Percentiles rank a stretch among this genome's conserved stretches.
Conservation (phyloP, 1,284 basidiomycete species). For the Malassezia psittaci region DNA sequence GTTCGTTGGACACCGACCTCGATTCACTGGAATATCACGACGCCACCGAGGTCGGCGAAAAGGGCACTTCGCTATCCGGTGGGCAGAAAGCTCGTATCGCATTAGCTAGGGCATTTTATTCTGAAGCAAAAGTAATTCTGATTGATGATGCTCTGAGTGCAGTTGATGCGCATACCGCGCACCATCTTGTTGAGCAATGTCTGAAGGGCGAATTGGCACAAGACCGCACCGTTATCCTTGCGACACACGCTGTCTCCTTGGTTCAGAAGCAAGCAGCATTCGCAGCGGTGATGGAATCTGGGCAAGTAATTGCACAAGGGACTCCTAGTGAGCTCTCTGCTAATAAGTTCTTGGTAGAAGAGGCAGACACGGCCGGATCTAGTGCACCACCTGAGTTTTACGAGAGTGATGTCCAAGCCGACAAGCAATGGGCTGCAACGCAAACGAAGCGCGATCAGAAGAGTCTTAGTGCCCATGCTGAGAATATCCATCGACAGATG, state of each 20-base stretch:
- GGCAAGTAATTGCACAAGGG: constrained; percentile 62
- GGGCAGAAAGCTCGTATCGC: constrained; percentile 29
- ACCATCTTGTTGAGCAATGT: constrained; percentile 61
- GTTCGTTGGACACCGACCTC: constrained; percentile 19
- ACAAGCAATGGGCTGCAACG: constrained; percentile 11
- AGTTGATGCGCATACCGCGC: constrained; percentile 48
- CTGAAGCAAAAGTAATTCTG: constrained; percentile 13
- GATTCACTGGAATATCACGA: constrained; percentile 61
- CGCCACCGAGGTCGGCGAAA: constrained; percentile 79
- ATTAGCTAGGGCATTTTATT: constrained; percentile 25
- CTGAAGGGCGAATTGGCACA: constrained; percentile 58
- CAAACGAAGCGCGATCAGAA: constrained; percentile 32
- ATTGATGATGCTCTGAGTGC: constrained; percentile 26
- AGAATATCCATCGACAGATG: constrained; percentile 35
- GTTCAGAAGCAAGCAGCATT: constrained; percentile 62
- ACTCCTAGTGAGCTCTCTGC: constrained; percentile 52
- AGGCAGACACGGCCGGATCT: neutral
- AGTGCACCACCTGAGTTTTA: neutral
- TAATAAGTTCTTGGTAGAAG: neutral
- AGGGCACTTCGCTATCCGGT: constrained; percentile 46
- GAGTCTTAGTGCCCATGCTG: constrained; percentile 31
- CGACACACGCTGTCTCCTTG: constrained; percentile 74
- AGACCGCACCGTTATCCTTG: constrained; percentile 65
- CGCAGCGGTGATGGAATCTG: constrained; percentile 63
- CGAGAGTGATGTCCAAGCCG: neutral